These are phyloP conservation scores for Xylaria castorea DNA, from an alignment of 495 filamentous ascomycete species.

Conservation along the genomic window DNA sequence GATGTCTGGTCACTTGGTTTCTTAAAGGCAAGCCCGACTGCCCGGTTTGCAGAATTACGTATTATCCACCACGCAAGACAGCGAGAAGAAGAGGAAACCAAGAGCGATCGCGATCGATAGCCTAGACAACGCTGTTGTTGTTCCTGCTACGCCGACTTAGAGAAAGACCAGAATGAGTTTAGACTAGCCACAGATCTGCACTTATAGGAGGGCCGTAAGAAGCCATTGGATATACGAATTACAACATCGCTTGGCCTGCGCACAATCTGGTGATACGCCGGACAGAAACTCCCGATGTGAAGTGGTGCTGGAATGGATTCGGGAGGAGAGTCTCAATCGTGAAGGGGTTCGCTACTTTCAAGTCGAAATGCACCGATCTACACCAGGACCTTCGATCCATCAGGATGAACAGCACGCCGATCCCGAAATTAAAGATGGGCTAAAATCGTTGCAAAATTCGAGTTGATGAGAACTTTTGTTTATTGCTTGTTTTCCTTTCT, in stretches of 20 bases:
- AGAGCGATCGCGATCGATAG: background rate
- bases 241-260: background rate
- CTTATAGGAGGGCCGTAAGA: background rate
- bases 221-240: background rate
- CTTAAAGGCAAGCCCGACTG: slow-evolving; percentile 30
- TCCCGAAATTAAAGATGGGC: background rate
- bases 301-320: background rate
- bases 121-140: background rate
- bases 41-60: slow-evolving; percentile 34
- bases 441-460: background rate
- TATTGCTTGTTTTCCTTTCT: background rate
- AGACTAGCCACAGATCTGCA: background rate
- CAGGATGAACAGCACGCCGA: background rate
- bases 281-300: background rate
- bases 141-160: background rate
- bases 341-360: background rate
- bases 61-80: slow-evolving; percentile 22
- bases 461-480: background rate
- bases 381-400: background rate
- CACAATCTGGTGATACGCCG: background rate
- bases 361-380: background rate
- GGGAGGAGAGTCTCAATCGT: background rate
- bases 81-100: too few species aligned
- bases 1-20: slow-evolving; percentile 38
- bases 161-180: background rate